A percentile compares a stretch with the other conserved stretches of the same genome.
Conservation (phyloP, 73 alveolate genomes). For the Tetrahymena malaccensis region DNA sequence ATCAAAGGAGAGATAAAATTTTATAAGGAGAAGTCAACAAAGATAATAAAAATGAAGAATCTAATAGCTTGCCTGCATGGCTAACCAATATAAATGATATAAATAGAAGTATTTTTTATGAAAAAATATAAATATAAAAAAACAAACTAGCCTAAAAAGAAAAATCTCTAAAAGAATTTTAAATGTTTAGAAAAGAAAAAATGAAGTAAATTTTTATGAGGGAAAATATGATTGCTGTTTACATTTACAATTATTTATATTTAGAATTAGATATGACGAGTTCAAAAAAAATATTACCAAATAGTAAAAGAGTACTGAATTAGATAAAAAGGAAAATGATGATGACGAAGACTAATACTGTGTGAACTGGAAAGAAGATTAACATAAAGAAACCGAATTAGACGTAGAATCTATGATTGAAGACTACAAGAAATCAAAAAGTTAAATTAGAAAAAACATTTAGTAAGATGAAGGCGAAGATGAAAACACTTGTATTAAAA, state of each 20-base stretch:
- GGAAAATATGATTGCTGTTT: no score
- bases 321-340: background rate
- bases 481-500: constrained; percentile 3
- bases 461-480: constrained; percentile 18
- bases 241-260: background rate
- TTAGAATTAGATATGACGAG: background rate
- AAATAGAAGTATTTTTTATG: background rate
- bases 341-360: background rate
- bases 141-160: background rate
- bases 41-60: background rate
- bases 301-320: no score
- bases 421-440: constrained; percentile 20
- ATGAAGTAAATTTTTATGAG: background rate
- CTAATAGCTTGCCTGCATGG: background rate
- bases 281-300: background rate
- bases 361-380: constrained; percentile 33
- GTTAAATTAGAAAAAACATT: constrained; percentile 28
- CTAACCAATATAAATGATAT: background rate
- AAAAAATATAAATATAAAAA: background rate
- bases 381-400: constrained; percentile 31
- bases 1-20: background rate
- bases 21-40: background rate
- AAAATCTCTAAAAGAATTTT: background rate
- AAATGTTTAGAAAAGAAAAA: background rate
- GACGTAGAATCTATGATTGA: background rate